Evolutionary conservation across 192 early-diverging fungal genomes (phyloP).

Genomic region (Chytriomyces hyalinus): DNA sequence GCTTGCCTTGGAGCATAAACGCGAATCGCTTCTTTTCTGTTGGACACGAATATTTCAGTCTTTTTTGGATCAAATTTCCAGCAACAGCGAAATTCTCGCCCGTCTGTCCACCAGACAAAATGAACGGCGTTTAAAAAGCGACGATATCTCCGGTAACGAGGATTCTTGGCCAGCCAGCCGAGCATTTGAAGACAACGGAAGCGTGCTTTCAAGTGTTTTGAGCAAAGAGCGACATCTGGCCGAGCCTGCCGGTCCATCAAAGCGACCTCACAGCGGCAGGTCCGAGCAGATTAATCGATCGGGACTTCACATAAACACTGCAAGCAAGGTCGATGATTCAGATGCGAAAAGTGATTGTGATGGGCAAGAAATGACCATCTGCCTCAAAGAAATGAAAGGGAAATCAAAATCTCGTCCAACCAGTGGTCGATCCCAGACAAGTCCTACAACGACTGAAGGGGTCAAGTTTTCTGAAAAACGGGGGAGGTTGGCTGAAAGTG

Average conservation of each 20-base stretch:
- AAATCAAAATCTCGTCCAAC: too few relatives aligned
- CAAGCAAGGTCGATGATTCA: too few relatives aligned
- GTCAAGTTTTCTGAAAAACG: too few relatives aligned
- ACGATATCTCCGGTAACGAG: neutral
- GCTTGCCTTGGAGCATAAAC: constrained; percentile 21
- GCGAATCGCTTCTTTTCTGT: constrained; percentile 3
- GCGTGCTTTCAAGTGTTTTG: neutral
- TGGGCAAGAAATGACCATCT: too few relatives aligned
- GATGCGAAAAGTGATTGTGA: too few relatives aligned
- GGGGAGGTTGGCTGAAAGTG: neutral
- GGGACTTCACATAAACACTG: too few relatives aligned
- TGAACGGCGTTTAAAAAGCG: neutral
- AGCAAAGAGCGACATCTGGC: neutral
- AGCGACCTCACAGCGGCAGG: too few relatives aligned
- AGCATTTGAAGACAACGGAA: neutral
- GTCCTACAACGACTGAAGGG: too few relatives aligned
- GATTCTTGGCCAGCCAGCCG: neutral
- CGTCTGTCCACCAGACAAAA: neutral
- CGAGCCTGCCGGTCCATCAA: neutral
- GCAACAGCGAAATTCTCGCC: neutral
- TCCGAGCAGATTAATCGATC: too few relatives aligned
- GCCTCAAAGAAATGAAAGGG: too few relatives aligned
- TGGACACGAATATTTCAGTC: constrained; percentile 10
- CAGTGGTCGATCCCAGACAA: too few relatives aligned
- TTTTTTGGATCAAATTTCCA: constrained; percentile 20